phyloP scores from a whole-genome alignment of 768 basidiomycete species.

The Leccinum boreale region DNA sequence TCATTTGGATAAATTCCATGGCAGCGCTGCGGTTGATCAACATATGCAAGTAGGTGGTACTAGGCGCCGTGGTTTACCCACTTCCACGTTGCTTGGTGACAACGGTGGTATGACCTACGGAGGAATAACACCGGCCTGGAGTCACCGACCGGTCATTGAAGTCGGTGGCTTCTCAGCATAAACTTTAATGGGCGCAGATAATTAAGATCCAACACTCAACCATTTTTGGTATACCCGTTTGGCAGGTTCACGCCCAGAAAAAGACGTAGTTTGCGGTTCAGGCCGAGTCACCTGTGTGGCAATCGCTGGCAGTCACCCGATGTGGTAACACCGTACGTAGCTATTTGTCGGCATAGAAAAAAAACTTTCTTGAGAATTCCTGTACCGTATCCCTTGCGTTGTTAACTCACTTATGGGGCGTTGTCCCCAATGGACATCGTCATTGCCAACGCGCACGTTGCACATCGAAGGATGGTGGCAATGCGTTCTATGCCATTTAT shows the following conservation, averaged over 20 bases:
- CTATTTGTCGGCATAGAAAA: constrained; percentile 17
- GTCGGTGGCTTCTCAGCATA: neutral
- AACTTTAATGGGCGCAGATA: neutral
- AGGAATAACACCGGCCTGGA: constrained; percentile 5
- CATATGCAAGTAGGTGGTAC: constrained; percentile 3
- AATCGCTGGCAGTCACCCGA: constrained; percentile 6
- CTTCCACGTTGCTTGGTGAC: constrained; percentile 6
- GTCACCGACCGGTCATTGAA: neutral
- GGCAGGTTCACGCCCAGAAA: neutral
- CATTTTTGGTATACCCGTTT: neutral
- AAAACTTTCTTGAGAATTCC: constrained; percentile 21
- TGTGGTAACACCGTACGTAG: constrained; percentile 20
- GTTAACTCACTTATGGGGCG: constrained; percentile 21
- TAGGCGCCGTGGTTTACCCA: neutral
- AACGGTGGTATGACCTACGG: constrained; percentile 15
- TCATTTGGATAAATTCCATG: neutral
- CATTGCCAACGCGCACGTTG: neutral
- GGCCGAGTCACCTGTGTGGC: neutral
- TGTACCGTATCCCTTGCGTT: constrained; percentile 13
- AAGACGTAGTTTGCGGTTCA: neutral
- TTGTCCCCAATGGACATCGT: neutral
- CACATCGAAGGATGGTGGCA: neutral
- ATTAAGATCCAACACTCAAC: constrained; percentile 3
- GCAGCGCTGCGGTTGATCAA: constrained; percentile 9
- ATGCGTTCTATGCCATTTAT: neutral